Percentiles rank a stretch among this genome's conserved stretches.
Evolutionary conservation across 257 asterid genomes (phyloP).

Genomic region (Solanum chaucha): DNA sequence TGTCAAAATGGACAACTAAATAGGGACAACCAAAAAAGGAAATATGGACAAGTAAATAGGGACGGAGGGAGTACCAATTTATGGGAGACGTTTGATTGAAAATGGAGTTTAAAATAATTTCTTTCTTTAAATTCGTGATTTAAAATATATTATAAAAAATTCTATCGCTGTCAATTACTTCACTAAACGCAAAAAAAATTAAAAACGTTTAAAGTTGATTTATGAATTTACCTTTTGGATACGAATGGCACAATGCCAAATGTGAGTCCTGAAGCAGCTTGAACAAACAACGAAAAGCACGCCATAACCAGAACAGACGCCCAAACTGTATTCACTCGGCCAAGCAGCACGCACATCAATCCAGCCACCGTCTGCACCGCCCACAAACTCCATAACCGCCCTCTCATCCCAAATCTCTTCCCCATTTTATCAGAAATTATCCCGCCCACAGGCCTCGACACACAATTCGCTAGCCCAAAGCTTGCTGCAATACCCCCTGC

Average conservation of each 20-base stretch:
- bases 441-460: slow-evolving; percentile 53
- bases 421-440: slow-evolving; percentile 45
- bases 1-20: too few species aligned
- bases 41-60: too few species aligned
- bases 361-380: slow-evolving; percentile 41
- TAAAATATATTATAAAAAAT: too few species aligned
- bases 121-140: background rate
- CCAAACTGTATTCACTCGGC: slow-evolving; percentile 24
- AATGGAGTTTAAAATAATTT: too few species aligned
- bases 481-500: slow-evolving; percentile 57
- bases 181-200: too few species aligned
- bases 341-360: slow-evolving; percentile 25
- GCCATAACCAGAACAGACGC: slow-evolving; percentile 41
- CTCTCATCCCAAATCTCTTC: slow-evolving; percentile 47
- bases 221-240: slow-evolving; percentile 34
- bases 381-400: slow-evolving; percentile 65
- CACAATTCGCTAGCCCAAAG: slow-evolving; percentile 42
- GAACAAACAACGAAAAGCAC: slow-evolving; percentile 41
- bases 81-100: too few species aligned
- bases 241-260: slow-evolving; percentile 72
- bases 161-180: background rate
- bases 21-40: too few species aligned
- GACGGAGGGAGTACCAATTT: too few species aligned
- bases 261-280: slow-evolving; percentile 55
- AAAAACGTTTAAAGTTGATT: background rate